Evolutionary conservation across 75 land plant genomes (phyloP), one percentile per base, ranked within the genome.

Genomic region (Pseudotsuga menziesii): DNA sequence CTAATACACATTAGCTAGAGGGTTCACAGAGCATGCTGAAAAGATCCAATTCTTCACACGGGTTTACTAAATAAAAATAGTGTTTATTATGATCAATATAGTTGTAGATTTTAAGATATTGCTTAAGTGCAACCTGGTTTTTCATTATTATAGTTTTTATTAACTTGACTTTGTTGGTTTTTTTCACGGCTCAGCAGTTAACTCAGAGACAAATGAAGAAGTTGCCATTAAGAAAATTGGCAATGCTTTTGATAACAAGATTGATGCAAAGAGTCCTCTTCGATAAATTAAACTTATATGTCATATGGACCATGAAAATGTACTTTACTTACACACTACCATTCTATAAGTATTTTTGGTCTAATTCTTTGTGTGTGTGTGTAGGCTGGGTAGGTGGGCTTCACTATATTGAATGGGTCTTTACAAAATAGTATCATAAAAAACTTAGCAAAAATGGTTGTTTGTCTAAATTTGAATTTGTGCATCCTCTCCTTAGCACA

Each of bases 161-260:
- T 67, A 20, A 67, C 48, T 39, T 67, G 4, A 3, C 39, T 69
- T 23, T 71, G 81, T 85, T 16, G 85, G 55, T 62, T 14, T 81
- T 60, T 76, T 56, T 54, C 77, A 73, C 82, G 93, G 98, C 82
- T 91, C 98, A 76, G 96, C 96, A 14, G 72, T 91, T 73, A 91
- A 95, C 78, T 73, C 89, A 2, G 93, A 89, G 79, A 95, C 98
- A n/a, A 78, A 78, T 22, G 96, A 95, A 76, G 93, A 95, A 82
- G 96, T 95, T 75, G 98, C 98, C n/a, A 95, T 95, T 59, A 95
- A 95, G 85, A 95, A 95, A 81, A 88, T 95, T 82, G 98, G 98
- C 11, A 93, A 93, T 77, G 96, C 98, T 23, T 95, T 95, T 82
- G 98, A 95, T 64, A 93, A 95, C 76, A 87, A 96, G 59, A 93